These are phyloP conservation scores for Brassica juncea DNA, from an alignment of 345 rosid genomes.

Conservation along the genomic window DNA sequence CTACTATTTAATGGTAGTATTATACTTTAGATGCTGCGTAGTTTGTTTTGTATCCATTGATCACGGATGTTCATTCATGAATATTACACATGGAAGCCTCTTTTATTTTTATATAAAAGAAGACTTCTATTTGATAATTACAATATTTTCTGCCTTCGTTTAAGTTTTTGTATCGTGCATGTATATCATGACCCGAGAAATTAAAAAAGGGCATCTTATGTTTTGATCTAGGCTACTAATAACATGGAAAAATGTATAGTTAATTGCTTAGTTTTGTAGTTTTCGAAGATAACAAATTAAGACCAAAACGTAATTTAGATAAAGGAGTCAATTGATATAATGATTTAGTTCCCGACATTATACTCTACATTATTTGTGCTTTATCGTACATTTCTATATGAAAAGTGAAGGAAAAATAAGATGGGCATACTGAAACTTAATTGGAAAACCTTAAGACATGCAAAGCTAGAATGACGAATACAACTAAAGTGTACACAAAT, in stretches of 20 bases:
- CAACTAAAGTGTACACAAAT: not conserved
- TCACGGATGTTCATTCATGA: slow-evolving; percentile 19
- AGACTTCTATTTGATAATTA: slow-evolving; percentile 18
- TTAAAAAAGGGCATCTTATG: slow-evolving; percentile 20
- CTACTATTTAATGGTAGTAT: slow-evolving; percentile 29
- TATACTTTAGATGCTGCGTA: slow-evolving; percentile 31
- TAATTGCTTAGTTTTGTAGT: slow-evolving; percentile 15
- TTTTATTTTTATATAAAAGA: not conserved
- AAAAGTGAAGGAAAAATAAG: not conserved
- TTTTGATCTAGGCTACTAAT: slow-evolving; percentile 3
- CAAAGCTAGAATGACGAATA: not conserved
- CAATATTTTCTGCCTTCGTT: slow-evolving; percentile 9
- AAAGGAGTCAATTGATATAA: not conserved
- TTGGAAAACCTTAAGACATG: not conserved
- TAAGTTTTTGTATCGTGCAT: slow-evolving; percentile 22
- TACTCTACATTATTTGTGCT: not conserved
- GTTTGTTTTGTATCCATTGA: slow-evolving; percentile 29
- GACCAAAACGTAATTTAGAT: slow-evolving; percentile 3
- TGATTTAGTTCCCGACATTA: not conserved
- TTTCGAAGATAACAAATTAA: slow-evolving; percentile 14
- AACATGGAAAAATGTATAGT: not conserved
- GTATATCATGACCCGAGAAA: slow-evolving; percentile 19
- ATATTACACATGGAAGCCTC: slow-evolving; percentile 5
- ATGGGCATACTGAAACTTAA: not conserved
- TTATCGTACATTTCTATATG: not conserved